Percentiles rank a stretch among this genome's conserved stretches.
Conservation (phyloP, 768 basidiomycete genomes). For the Tremella mesenterica region DNA sequence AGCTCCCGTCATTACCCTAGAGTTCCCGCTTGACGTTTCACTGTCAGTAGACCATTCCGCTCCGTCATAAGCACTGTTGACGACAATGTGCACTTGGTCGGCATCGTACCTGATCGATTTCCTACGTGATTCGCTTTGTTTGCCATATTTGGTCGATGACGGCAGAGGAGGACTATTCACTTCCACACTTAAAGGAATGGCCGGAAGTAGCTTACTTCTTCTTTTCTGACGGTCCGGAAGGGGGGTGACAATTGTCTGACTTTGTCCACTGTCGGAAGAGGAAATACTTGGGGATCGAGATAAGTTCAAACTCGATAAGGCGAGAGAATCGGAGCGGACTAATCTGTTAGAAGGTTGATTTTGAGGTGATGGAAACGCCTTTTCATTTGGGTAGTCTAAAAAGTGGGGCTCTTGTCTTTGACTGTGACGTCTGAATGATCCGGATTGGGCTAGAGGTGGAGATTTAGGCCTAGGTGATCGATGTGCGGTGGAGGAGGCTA, state of each 20-base stretch:
- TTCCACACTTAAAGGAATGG: slow-evolving; percentile 11
- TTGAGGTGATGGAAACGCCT: slow-evolving; percentile 1
- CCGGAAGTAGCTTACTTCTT: slow-evolving; percentile 15
- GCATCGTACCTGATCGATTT: too few species aligned
- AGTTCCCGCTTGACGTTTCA: too few species aligned
- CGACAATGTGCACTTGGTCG: too few species aligned
- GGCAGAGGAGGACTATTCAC: not conserved
- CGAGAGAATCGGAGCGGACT: slow-evolving; percentile 4
- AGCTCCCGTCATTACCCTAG: too few species aligned
- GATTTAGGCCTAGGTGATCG: not conserved
- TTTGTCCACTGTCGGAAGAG: slow-evolving; percentile 5
- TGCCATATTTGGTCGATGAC: too few species aligned
- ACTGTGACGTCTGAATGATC: too few species aligned
- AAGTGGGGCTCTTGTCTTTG: not conserved
- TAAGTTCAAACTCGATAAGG: not conserved
- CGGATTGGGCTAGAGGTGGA: too few species aligned
- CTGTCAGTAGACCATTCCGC: too few species aligned
- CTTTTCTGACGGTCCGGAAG: not conserved
- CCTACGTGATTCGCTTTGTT: too few species aligned
- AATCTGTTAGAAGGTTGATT: not conserved
- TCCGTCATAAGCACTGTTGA: too few species aligned
- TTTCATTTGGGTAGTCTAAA: not conserved
- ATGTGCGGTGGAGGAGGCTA: not conserved
- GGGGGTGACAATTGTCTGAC: slow-evolving; percentile 6
- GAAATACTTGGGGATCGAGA: not conserved